Conservation (phyloP, 352 stramenopile species). For the Saprolegnia parasitica region DNA sequence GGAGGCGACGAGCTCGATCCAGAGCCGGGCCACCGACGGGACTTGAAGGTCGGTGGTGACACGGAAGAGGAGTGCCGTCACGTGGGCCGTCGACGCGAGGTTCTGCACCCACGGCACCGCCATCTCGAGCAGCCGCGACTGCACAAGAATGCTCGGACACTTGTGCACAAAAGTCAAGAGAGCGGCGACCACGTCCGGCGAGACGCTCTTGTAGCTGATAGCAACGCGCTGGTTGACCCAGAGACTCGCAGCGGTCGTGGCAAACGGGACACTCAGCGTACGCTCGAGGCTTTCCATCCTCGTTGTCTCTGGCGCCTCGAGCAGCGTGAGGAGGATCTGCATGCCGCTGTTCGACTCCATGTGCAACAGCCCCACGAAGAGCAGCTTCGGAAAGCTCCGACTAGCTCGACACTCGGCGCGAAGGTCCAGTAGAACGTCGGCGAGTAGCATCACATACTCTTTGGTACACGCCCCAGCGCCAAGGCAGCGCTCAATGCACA, state of each 20-base stretch:
- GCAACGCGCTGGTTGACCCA: neutral
- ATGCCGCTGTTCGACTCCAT: conserved; percentile 4
- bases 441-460: conserved; percentile 14
- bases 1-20: neutral
- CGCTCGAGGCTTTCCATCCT: neutral
- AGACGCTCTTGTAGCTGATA: neutral
- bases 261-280: neutral
- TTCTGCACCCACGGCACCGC: neutral
- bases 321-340: conserved; percentile 12
- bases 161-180: conserved; percentile 19
- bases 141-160: neutral
- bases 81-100: neutral
- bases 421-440: conserved; percentile 6
- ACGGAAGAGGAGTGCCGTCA: conserved; percentile 18
- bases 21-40: neutral
- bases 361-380: conserved; percentile 21
- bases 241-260: no score
- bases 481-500: conserved; percentile 18
- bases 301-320: neutral
- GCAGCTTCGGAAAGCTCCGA: conserved; percentile 13
- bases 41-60: conserved; percentile 17
- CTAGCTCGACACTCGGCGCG: conserved; percentile 6
- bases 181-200: neutral
- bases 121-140: conserved; percentile 5
- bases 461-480: neutral